Base-by-base conservation (phyloP, 2,329 filamentous ascomycete genomes). In the Pseudomassariella vexata region DNA sequence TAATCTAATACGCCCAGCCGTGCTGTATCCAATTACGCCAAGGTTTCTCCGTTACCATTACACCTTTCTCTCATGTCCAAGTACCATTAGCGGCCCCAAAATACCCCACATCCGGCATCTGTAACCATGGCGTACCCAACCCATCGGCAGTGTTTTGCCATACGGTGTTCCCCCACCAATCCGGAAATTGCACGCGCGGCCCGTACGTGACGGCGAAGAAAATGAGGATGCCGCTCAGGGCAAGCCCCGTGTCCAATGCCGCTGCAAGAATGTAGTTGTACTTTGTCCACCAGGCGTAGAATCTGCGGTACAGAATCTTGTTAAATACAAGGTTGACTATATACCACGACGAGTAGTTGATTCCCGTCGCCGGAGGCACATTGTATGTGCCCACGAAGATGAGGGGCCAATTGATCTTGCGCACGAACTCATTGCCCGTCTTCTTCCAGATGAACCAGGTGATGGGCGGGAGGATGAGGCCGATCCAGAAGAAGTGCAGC, bases 401-500 rank as follows among this genome's bases (percentile, higher is more conserved):
- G 19, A 58, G 47, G 1, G 55, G 55, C 49, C 52, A 57, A 38
- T 59, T 53, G 33, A 59, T 51, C 34, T 58, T 49, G 25, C 51
- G 43, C n/a, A 55, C 31, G 34, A 53, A 52, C n/a, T 55, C 52
- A n/a, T 28, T 49, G 17, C 44, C 38, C 4, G 54, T 58, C 33
- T 49, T 55, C 47, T 62, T 63, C 53, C 59, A 62, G 6, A 56
- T 34, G 11, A 48, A 47, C 48, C 56, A 68, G 6, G 63, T 66
- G 15, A 66, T 42, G 0, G 65, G 48, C 2, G 65, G 63, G 10
- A 63, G 43, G 9, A 64, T 31, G 3, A 53, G 46, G 9, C 55
- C 69, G 15, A 72, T 64, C 61, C 65, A 70, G 53, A 71, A 71
- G 45, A 71, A 68, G 39, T 70, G 65, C 12, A 70, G 47, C 15